Evolutionary conservation across 768 basidiomycete genomes (phyloP).

Genomic region (Termitomyces titanicus): DNA sequence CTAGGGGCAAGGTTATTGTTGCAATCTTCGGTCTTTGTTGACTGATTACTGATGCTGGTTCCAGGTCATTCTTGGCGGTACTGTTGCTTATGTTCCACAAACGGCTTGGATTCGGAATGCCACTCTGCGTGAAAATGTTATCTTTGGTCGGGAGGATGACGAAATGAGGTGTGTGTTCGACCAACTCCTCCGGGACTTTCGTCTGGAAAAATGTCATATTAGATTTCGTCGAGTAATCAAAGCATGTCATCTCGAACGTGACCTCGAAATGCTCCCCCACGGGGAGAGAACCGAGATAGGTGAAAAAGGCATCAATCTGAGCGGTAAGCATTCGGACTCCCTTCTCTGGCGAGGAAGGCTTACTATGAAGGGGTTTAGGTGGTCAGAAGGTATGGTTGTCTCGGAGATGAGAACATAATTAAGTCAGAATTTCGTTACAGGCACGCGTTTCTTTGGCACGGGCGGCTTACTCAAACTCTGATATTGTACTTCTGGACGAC

Average conservation of each 20-base stretch:
- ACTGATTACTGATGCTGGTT: neutral
- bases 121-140: constrained; percentile 68
- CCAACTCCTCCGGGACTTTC: neutral
- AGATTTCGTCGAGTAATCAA: constrained; percentile 56
- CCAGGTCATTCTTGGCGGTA: constrained; percentile 50
- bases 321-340: constrained; percentile 33
- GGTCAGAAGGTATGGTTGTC: constrained; percentile 31
- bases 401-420: neutral
- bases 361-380: constrained; percentile 16
- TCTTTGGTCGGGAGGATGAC: constrained; percentile 67
- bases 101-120: constrained; percentile 65
- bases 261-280: constrained; percentile 67
- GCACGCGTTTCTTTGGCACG: constrained; percentile 76
- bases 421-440: constrained; percentile 24
- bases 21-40: neutral
- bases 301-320: constrained; percentile 72
- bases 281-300: constrained; percentile 72
- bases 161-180: constrained; percentile 40
- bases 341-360: neutral
- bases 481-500: constrained; percentile 79
- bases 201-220: neutral
- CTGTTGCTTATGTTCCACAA: constrained; percentile 58
- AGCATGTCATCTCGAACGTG: constrained; percentile 68
- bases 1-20: constrained; percentile 45
- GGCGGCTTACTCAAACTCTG: constrained; percentile 69